Evolutionary conservation across 225 moss, liverwort and hornwort species (phyloP).

Genomic region (Takakia lepidozioides): DNA sequence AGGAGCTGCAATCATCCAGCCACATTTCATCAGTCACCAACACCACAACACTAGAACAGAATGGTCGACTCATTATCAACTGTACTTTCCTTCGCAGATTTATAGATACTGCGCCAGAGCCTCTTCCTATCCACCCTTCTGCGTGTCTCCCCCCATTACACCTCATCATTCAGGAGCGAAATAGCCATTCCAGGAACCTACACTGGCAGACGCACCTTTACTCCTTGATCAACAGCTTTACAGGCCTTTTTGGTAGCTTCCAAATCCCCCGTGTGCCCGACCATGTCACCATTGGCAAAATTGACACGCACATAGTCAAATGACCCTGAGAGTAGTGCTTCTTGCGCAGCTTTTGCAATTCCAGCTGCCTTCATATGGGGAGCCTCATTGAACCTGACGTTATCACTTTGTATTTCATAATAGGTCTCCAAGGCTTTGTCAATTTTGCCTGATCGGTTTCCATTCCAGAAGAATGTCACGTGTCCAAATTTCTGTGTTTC

Average conservation of each 20-base stretch:
- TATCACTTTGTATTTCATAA: slow-evolving; percentile 70
- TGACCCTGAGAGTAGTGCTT: slow-evolving; percentile 61
- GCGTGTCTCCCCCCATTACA: no score
- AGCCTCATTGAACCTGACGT: slow-evolving; percentile 68
- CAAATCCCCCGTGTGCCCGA: slow-evolving; percentile 83
- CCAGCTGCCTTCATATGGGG: slow-evolving; percentile 86
- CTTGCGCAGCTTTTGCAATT: slow-evolving; percentile 57
- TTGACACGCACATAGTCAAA: slow-evolving; percentile 78
- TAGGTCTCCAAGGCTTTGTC: slow-evolving; percentile 56
- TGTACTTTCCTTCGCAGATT: no score
- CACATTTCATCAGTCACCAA: no score
- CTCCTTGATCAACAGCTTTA: slow-evolving; percentile 75
- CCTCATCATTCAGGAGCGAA: no score
- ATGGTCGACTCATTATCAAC: no score
- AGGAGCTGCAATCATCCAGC: slow-evolving; percentile 31
- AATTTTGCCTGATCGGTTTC: slow-evolving; percentile 71
- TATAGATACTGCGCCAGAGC: no score
- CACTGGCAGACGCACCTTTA: slow-evolving; percentile 81
- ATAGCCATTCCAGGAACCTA: no score
- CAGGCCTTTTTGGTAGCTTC: slow-evolving; percentile 68
- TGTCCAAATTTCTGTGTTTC: slow-evolving; percentile 90
- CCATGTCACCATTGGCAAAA: slow-evolving; percentile 86
- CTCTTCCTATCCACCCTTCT: no score
- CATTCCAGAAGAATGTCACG: slow-evolving; percentile 91
- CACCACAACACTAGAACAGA: no score